Base-by-base conservation (phyloP, 2,329 filamentous ascomycete genomes). In the Pseudogymnoascus sp. region DNA sequence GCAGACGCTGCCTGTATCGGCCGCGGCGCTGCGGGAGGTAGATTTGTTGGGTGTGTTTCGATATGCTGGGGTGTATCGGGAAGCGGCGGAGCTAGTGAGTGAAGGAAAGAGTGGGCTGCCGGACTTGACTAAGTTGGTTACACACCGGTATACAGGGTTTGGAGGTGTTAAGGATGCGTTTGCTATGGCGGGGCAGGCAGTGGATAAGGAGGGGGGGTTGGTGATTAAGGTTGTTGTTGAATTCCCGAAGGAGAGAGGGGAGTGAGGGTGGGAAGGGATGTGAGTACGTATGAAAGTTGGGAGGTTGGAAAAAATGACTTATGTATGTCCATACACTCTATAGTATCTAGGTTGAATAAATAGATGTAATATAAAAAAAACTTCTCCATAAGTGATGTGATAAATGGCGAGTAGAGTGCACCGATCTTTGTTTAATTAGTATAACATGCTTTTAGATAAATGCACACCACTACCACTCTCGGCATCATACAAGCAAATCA, bases 1-100 rank as follows among this genome's bases (percentile, higher is more conserved):
- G 71, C 92, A 96, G 74, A 89, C 77, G 6, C 96, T 97, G 78
- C 93, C 93, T 60, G 96, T 97, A 73, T 90, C 93, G 83, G 88
- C 90, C 6, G 81, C 95, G 72, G 95, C 92, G 74, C 82, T 87
- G 61, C 97, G 97, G 78, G 93, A 97, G 79, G 80, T 96, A 60
- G 95, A 87, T 12, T 82, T 90, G 52, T 90, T 88, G 72, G 93
- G 93, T 19, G 92, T 88, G 65, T 97, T 97, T 81, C 85, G 93
- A 41, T 97, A 97, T 75, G 87, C 88, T 4, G 83, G 85, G 65
- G 85, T 96, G 1, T 81, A 83, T 7, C 81, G 78, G 29, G 90
- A 90, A 60, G 85, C 84, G 73, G 83, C 97, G 41, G 84, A 90
- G 58, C 88, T 92, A 64, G 95, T 94, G 84, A 84, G 84, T 74